These are phyloP conservation scores for Platanthera guangdongensis DNA, from an alignment of 106 monocot genomes.

Conservation along the genomic window DNA sequence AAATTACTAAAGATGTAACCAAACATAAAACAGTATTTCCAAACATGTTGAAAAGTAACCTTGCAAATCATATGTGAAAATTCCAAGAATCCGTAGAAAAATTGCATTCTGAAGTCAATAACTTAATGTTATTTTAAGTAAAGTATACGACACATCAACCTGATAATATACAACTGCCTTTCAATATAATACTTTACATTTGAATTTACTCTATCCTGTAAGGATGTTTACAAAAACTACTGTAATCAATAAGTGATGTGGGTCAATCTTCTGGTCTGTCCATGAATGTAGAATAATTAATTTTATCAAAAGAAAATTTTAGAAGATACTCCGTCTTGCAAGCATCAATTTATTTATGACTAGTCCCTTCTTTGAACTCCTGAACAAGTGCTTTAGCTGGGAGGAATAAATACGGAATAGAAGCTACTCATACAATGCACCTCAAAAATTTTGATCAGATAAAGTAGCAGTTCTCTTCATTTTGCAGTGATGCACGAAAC, in stretches of 20 bases:
- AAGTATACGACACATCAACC: background rate
- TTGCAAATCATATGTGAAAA: background rate
- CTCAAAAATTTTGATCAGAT: background rate
- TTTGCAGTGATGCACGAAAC: background rate
- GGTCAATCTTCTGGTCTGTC: background rate
- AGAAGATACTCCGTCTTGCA: background rate
- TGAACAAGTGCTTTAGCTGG: background rate
- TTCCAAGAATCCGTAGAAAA: background rate
- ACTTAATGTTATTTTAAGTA: slow-evolving; percentile 1
- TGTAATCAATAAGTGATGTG: background rate
- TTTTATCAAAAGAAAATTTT: background rate
- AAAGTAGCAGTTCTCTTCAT: background rate
- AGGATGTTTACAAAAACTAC: background rate
- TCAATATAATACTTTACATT: background rate
- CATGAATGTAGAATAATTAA: background rate
- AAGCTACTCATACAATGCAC: background rate
- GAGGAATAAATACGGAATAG: background rate
- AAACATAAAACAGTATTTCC: background rate
- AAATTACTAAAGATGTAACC: background rate
- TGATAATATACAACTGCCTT: background rate
- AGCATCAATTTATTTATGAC: background rate
- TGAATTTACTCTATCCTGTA: background rate
- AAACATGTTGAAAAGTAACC: background rate
- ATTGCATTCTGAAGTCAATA: background rate
- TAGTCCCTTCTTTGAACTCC: background rate